These are phyloP conservation scores for Friedmanniomyces simplex DNA, from an alignment of 495 filamentous ascomycete genomes.

Conservation along the genomic window DNA sequence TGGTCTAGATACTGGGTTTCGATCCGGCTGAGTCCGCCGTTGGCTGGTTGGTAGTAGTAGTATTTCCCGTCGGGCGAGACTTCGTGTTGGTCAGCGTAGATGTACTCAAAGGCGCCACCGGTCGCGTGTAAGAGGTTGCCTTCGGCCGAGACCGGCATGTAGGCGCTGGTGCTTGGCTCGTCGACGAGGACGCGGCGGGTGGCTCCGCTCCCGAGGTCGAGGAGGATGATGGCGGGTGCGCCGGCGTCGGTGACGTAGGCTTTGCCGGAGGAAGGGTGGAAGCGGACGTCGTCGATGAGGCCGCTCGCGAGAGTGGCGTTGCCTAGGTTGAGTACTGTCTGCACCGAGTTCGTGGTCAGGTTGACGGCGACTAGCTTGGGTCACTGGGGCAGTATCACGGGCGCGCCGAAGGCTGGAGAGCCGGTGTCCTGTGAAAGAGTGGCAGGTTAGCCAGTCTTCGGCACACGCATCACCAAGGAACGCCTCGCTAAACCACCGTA, in stretches of 20 bases:
- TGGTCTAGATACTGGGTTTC: slow-evolving; percentile 16
- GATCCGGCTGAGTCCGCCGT: slow-evolving; percentile 25
- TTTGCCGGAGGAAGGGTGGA: slow-evolving; percentile 22
- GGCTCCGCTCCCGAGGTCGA: slow-evolving; percentile 14
- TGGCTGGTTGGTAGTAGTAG: slow-evolving; percentile 27
- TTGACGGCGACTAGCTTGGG: slow-evolving; percentile 28
- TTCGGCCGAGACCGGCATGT: slow-evolving; percentile 18
- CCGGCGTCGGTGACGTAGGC: slow-evolving; percentile 26
- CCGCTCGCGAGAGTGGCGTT: slow-evolving; percentile 13
- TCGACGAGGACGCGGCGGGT: slow-evolving; percentile 7
- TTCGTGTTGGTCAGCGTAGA: slow-evolving; percentile 28
- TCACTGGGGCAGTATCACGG: slow-evolving; percentile 16
- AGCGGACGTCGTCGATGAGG: slow-evolving; percentile 26
- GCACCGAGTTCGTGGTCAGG: slow-evolving; percentile 15
- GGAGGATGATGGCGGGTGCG: slow-evolving; percentile 15
- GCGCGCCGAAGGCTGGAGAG: slow-evolving; percentile 17
- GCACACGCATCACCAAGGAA: no score
- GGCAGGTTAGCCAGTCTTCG: no score
- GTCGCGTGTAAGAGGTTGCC: slow-evolving; percentile 7
- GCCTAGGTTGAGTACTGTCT: slow-evolving; percentile 9
- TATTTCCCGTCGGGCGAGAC: slow-evolving; percentile 27
- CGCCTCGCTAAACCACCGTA: no score
- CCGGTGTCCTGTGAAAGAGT: no score
- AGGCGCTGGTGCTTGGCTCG: slow-evolving; percentile 6
- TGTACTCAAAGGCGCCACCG: slow-evolving; percentile 2